Base-by-base conservation (phyloP, 164 flowering plant species). In the Kingdonia uniflora region DNA sequence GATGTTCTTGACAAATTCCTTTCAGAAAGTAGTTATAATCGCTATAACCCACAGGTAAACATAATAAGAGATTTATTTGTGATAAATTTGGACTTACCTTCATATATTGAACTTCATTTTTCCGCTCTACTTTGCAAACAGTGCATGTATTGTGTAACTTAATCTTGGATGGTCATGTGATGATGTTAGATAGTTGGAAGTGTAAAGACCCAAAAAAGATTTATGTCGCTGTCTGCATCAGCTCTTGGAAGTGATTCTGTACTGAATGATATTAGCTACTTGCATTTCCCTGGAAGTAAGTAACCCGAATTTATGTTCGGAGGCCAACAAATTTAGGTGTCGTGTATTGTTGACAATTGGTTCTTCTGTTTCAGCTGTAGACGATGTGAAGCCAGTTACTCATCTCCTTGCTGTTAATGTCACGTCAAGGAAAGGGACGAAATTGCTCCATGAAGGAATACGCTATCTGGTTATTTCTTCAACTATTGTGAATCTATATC, bases 241-340 rank as follows among this genome's bases (percentile, higher is more conserved):
- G 25, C 74, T 58, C 59, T 79, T 57, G 82, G 71, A 53, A 61
- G 68, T 49, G 86, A 77, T 44, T 78, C 82, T 45, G 60, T 75
- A 20, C 59, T 94, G 26, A 75, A 74, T 54, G 80, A 77, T 43
- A 63, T 89, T 46, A 67, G 68, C 73, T 94, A 82, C 70, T 69
- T 94, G 73, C 97, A 89, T 75, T 79, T 85, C 58, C 76, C 85
- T 54, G 87, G 66, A 62, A 94, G 99, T 92, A 84, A 78, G 97
- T n/a, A n/a, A n/a, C 7, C 40, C 29, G 8, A 26, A 0, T 15
- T 57, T 2, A 19, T 62, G 38, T 52, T 61, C 15, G 35, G 19
- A 37, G 2, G 40, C 21, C 11, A 39, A 17, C 3, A 5, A 43
- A 12, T 51, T 41, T 42, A 29, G 39, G 45, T 33, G 5, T 14